A percentile compares a stretch with the other conserved stretches of the same genome.
phyloP scores from a whole-genome alignment of 345 rosid genomes.

The Noccaea bulbosa region DNA sequence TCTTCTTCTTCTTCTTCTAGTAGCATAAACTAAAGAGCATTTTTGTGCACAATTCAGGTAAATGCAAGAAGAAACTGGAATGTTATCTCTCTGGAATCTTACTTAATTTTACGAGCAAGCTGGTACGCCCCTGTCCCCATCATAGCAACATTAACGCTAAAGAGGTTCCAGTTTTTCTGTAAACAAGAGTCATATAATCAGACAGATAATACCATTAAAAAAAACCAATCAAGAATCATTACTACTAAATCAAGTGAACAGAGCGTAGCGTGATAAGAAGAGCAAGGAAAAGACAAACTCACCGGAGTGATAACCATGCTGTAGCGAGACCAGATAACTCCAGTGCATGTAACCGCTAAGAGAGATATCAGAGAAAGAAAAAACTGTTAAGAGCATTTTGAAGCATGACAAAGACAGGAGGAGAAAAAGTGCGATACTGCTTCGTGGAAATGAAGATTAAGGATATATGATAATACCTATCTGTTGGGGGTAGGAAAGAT shows the following conservation, averaged over 20 bases:
- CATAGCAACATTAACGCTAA: constrained; percentile 84
- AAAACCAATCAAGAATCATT: neutral
- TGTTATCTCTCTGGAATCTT: constrained; percentile 38
- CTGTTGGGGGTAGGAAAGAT: constrained; percentile 57
- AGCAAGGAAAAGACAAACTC: constrained; percentile 36
- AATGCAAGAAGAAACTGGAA: constrained; percentile 2
- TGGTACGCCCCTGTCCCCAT: constrained; percentile 88
- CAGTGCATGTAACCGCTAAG: constrained; percentile 78
- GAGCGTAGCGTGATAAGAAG: neutral
- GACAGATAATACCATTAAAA: neutral
- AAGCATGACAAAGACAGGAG: neutral
- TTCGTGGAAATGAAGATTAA: neutral
- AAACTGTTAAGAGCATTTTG: constrained; percentile 27
- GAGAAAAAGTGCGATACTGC: neutral
- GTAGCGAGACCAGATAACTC: constrained; percentile 80
- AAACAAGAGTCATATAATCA: constrained; percentile 28
- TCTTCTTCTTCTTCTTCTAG: neutral
- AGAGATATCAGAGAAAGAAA: constrained; percentile 5
- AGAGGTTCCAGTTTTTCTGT: constrained; percentile 97
- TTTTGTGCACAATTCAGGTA: neutral
- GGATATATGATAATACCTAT: constrained; percentile 28
- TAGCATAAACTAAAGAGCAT: neutral
- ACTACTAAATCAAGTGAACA: neutral
- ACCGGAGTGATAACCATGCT: constrained; percentile 88
- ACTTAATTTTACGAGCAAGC: constrained; percentile 79